These are phyloP conservation scores for Spiromastix sp. DNA, from an alignment of 2,329 filamentous ascomycete genomes.

Conservation along the genomic window DNA sequence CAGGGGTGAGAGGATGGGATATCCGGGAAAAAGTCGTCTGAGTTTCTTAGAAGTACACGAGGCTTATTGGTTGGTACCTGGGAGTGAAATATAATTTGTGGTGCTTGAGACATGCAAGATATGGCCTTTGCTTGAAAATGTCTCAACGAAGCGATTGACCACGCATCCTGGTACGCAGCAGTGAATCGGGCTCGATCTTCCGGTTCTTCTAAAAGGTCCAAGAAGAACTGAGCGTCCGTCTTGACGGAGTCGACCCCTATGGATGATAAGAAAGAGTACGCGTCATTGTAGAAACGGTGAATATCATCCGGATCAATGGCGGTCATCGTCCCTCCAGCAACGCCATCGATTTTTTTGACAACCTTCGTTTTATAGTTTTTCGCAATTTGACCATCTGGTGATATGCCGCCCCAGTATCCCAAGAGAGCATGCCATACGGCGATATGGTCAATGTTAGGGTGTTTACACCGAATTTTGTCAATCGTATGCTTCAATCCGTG, in stretches of 20 bases:
- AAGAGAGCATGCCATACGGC: slow-evolving; percentile 88
- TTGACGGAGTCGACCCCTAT: slow-evolving; percentile 80
- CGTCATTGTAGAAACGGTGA: slow-evolving; percentile 72
- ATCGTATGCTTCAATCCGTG: slow-evolving; percentile 65
- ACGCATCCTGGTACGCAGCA: slow-evolving; percentile 71
- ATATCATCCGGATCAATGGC: slow-evolving; percentile 68
- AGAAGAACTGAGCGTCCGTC: slow-evolving; percentile 82
- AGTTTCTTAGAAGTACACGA: slow-evolving; percentile 68
- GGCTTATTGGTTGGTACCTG: slow-evolving; percentile 70
- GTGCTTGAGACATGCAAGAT: slow-evolving; percentile 89
- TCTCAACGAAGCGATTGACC: slow-evolving; percentile 65
- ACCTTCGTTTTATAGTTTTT: slow-evolving; percentile 64
- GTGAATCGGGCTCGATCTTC: slow-evolving; percentile 61
- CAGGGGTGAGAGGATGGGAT: slow-evolving; percentile 73
- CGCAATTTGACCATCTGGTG: slow-evolving; percentile 62
- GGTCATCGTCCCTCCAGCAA: slow-evolving; percentile 55
- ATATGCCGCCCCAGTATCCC: slow-evolving; percentile 87
- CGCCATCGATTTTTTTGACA: slow-evolving; percentile 44
- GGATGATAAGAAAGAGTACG: slow-evolving; percentile 68
- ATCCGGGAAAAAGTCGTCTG: slow-evolving; percentile 81
- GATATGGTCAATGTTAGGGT: slow-evolving; percentile 68
- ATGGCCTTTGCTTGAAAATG: slow-evolving; percentile 71
- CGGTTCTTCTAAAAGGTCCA: slow-evolving; percentile 64
- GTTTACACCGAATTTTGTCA: slow-evolving; percentile 54
- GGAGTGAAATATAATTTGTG: slow-evolving; percentile 75